phyloP scores from a whole-genome alignment of 2,329 filamentous ascomycete genomes.

The Botrytis galanthina region DNA sequence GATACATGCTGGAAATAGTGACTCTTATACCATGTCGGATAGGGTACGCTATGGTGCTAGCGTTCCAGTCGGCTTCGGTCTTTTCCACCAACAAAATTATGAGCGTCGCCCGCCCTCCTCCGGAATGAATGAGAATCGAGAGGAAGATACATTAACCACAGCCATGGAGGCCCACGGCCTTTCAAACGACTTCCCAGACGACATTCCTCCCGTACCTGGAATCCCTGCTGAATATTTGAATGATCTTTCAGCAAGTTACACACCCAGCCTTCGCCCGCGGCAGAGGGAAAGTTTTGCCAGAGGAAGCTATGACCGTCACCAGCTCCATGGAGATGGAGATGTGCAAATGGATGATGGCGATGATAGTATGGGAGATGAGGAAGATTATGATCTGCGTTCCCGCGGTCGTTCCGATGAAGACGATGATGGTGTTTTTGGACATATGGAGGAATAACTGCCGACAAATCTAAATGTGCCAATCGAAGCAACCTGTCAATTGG shows the following conservation, averaged over 20 bases:
- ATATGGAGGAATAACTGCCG: conserved; percentile 77
- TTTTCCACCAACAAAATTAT: conserved; percentile 67
- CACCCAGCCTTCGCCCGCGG: conserved; percentile 56
- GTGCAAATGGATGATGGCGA: conserved; percentile 67
- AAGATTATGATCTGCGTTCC: conserved; percentile 58
- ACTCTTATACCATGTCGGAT: conserved; percentile 73
- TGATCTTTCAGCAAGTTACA: conserved; percentile 59
- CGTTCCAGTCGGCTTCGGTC: conserved; percentile 48
- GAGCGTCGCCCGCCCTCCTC: conserved; percentile 77
- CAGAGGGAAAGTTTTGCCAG: conserved; percentile 52
- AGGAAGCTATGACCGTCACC: conserved; percentile 50
- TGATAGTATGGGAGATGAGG: conserved; percentile 63
- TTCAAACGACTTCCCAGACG: conserved; percentile 79
- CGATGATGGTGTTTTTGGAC: conserved; percentile 92
- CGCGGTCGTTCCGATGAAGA: conserved; percentile 77
- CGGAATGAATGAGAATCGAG: conserved; percentile 71
- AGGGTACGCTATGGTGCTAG: conserved; percentile 45
- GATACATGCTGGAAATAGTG: conserved; percentile 62
- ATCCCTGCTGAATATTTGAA: conserved; percentile 75
- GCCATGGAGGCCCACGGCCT: conserved; percentile 72
- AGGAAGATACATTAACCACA: conserved; percentile 82
- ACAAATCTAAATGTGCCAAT: conserved; percentile 5
- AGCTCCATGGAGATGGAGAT: conserved; percentile 57
- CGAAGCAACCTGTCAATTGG: conserved; percentile 4
- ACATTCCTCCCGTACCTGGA: conserved; percentile 84